A percentile compares a stretch with the other conserved stretches of the same genome.
These are phyloP conservation scores for Saccharomyces hybrid DNA, from an alignment of 1,139 yeast species.

Conservation along the genomic window DNA sequence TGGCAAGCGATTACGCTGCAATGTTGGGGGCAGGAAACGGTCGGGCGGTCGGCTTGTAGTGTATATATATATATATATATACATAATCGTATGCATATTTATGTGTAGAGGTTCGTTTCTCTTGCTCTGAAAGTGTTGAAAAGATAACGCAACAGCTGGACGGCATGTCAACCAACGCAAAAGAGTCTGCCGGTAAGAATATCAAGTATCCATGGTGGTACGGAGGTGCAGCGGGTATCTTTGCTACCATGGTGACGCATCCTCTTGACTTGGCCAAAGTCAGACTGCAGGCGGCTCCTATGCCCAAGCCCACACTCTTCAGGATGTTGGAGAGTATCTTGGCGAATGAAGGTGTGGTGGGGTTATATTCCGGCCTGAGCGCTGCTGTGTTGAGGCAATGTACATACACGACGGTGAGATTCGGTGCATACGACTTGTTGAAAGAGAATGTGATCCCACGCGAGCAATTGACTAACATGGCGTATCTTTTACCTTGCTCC, in stretches of 20 bases:
- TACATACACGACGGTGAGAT: conserved; percentile 78
- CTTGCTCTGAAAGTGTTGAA: background rate
- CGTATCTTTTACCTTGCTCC: conserved; percentile 58
- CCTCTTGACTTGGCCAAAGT: conserved; percentile 82
- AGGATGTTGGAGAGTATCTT: conserved; percentile 57
- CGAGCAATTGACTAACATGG: conserved; percentile 28
- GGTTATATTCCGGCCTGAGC: conserved; percentile 70
- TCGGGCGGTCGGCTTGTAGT: background rate
- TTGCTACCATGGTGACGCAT: conserved; percentile 59
- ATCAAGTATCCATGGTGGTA: conserved; percentile 45
- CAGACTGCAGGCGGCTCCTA: conserved; percentile 59
- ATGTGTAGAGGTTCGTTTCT: background rate
- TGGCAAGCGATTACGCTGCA: background rate
- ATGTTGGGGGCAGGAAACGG: background rate
- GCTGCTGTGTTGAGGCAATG: conserved; percentile 83
- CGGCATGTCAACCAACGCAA: background rate
- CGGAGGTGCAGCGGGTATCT: conserved; percentile 62
- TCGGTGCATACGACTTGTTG: conserved; percentile 72
- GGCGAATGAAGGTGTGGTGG: conserved; percentile 56
- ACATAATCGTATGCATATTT: background rate
- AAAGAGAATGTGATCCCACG: conserved; percentile 47
- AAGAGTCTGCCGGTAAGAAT: background rate
- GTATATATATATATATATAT: background rate
- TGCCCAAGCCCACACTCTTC: conserved; percentile 53
- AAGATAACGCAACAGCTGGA: background rate